Conservation (phyloP, 176 grass and related monocot species). For the Pharus latifolius region DNA sequence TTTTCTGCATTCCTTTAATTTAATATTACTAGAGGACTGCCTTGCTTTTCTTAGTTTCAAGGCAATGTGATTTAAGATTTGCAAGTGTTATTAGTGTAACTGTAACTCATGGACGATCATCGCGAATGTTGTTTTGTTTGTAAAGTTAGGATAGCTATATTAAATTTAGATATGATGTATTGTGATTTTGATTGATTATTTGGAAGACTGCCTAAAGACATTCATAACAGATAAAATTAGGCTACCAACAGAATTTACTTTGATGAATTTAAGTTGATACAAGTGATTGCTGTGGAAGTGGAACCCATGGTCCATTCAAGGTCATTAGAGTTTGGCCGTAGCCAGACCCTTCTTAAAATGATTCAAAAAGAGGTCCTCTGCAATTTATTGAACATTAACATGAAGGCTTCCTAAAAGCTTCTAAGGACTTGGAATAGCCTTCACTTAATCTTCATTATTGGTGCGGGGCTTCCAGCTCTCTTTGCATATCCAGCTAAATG, state of each 20-base stretch:
- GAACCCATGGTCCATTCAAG: background rate
- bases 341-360: too few relatives aligned
- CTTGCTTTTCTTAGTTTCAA: too few relatives aligned
- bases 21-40: too few relatives aligned
- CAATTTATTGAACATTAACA: background rate
- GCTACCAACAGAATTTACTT: background rate
- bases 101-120: background rate
- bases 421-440: too few relatives aligned
- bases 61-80: background rate
- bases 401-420: too few relatives aligned
- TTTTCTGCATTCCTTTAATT: too few relatives aligned
- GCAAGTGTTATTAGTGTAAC: background rate
- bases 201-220: too few relatives aligned
- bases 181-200: too few relatives aligned
- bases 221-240: background rate
- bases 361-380: background rate
- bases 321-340: background rate
- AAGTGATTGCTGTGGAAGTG: background rate
- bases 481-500: conserved; percentile 78
- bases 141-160: too few relatives aligned
- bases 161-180: too few relatives aligned
- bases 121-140: too few relatives aligned
- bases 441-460: background rate
- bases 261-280: background rate
- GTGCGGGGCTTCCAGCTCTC: conserved; percentile 70